Base-by-base conservation (phyloP, 2,329 filamentous ascomycete species). In the Cordyceps fumosorosea region DNA sequence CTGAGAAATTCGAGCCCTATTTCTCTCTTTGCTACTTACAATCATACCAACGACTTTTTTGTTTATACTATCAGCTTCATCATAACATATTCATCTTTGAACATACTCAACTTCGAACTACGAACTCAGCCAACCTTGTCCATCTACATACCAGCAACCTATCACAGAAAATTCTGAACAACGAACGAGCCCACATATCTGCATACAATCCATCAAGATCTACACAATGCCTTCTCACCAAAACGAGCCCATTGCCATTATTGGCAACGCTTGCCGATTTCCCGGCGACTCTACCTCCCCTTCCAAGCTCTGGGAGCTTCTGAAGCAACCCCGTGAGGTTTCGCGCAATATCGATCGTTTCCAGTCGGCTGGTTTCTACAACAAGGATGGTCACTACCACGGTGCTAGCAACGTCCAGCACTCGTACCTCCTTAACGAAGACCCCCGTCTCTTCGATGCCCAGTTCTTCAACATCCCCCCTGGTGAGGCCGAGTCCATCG, bases 371-470 rank as follows among this genome's bases (percentile, higher is more conserved):
- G 66, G 65, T 18, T 65, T 65, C 59, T 68, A 68, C 51, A 64
- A 69, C 53, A 61, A 61, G 26, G 62, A 69, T 64, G 65, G 66
- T 16, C 63, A 73, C 40, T 63, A 67, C 34, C 67, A 67, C 12
- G 68, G 67, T 20, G 74, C 65, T n/a, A 68, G 66, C 37, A 66
- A 69, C 44, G 68, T 69, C 14, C 61, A 63, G 20, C 76, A 76
- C 4, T 77, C 72, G 6, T 66, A 67, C 64, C 55, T 67, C 11
- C 54, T 67, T 1, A 51, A 59, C n/a, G 65, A 67, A 51, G 65
- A 66, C 29, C 47, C 51, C 6, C 70, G 63, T 12, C 51, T 56
- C 1, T 67, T 67, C 47, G 65, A 67, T 53, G 75, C 63, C 12
- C 56, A 62, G 24, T 67, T 67, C 47, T 67, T 67, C 34, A 60